These are phyloP conservation scores for Tripterygium wilfordii DNA, from an alignment of 177 flowering plant genomes.

Conservation along the genomic window DNA sequence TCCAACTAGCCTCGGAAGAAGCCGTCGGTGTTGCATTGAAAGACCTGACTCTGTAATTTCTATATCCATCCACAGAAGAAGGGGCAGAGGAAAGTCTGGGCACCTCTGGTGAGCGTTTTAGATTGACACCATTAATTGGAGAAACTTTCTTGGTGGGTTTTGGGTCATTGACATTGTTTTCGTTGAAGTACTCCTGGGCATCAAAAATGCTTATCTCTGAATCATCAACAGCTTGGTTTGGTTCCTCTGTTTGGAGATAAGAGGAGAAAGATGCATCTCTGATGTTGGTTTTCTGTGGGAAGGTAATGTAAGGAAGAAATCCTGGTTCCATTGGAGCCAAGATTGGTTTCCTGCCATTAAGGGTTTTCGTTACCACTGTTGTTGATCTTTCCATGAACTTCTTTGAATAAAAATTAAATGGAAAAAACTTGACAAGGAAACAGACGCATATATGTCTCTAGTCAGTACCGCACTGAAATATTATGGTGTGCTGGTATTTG, in stretches of 20 bases:
- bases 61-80: slow-evolving; percentile 17
- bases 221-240: slow-evolving; percentile 13
- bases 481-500: too few relatives aligned
- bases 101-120: background rate
- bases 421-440: too few relatives aligned
- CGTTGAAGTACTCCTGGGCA: slow-evolving; percentile 52
- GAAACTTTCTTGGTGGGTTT: slow-evolving; percentile 8
- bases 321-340: too few relatives aligned
- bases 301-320: background rate
- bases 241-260: background rate
- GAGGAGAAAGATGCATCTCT: slow-evolving; percentile 2
- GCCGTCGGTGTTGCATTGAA: slow-evolving; percentile 74
- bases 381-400: too few relatives aligned
- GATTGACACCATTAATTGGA: background rate
- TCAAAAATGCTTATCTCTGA: slow-evolving; percentile 55
- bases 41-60: slow-evolving; percentile 29
- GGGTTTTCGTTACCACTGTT: too few relatives aligned
- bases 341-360: too few relatives aligned
- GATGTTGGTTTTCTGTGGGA: background rate
- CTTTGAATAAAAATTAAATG: too few relatives aligned
- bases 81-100: slow-evolving; percentile 37
- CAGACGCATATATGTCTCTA: too few relatives aligned
- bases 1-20: slow-evolving; percentile 93
- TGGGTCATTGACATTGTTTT: slow-evolving; percentile 11
- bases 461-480: too few relatives aligned